These are phyloP conservation scores for Aspergillus sp. DNA, from an alignment of 2,329 filamentous ascomycete species.

Conservation along the genomic window DNA sequence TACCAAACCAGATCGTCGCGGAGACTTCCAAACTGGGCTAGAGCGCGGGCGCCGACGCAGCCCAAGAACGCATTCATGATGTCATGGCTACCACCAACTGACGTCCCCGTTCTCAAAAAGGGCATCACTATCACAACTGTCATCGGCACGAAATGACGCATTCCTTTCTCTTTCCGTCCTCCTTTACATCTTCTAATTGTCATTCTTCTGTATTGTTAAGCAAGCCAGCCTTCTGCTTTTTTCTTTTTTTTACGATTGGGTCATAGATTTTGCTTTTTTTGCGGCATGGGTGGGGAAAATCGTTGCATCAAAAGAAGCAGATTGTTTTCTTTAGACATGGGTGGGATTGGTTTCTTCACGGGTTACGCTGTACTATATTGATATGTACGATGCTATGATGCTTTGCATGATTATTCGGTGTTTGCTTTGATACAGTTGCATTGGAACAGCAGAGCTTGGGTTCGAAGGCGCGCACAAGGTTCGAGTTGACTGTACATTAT, in stretches of 20 bases:
- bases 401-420: conserved; percentile 8
- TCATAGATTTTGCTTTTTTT: conserved; percentile 23
- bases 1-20: conserved; percentile 25
- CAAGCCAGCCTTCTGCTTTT: conserved; percentile 17
- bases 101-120: conserved; percentile 13
- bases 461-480: background rate
- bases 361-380: conserved; percentile 8
- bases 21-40: conserved; percentile 20
- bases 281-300: conserved; percentile 12
- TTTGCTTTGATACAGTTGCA: conserved; percentile 7
- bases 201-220: conserved; percentile 15
- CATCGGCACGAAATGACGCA: conserved; percentile 24
- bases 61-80: conserved; percentile 24
- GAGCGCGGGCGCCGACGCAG: conserved; percentile 12
- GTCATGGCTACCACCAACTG: conserved; percentile 22
- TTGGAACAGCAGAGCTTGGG: conserved; percentile 2
- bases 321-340: conserved; percentile 7
- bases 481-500: background rate
- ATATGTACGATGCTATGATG: conserved; percentile 15
- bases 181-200: conserved; percentile 17
- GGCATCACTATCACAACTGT: conserved; percentile 1
- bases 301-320: conserved; percentile 9
- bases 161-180: conserved; percentile 11
- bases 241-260: conserved; percentile 19
- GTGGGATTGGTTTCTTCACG: conserved; percentile 2